phyloP scores from a whole-genome alignment of 2,329 filamentous ascomycete species.

The Fusarium sarcochroum region DNA sequence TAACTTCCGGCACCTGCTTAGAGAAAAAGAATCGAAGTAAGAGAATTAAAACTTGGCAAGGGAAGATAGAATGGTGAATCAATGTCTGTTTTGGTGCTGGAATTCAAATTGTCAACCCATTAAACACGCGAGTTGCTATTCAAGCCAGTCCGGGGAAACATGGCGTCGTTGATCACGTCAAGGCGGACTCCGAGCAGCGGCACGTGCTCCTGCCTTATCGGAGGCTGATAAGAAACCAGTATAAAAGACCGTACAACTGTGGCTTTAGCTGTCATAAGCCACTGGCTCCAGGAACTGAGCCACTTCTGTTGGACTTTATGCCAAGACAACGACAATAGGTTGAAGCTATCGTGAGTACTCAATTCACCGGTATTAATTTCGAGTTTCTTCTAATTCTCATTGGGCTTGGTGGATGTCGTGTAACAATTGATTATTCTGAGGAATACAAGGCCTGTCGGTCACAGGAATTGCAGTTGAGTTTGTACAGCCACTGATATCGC shows the following conservation, averaged over 20 bases:
- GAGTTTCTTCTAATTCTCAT: not conserved
- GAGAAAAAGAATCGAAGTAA: conserved; percentile 19
- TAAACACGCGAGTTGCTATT: conserved; percentile 39
- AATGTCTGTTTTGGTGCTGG: conserved; percentile 24
- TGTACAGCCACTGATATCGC: not conserved
- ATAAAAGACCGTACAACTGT: not conserved
- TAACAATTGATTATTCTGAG: not conserved
- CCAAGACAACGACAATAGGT: conserved; percentile 1
- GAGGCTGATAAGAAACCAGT: conserved; percentile 32
- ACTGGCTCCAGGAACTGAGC: not conserved
- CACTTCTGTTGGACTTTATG: conserved; percentile 6
- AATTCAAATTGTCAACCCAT: conserved; percentile 27
- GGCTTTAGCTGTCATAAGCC: conserved; percentile 21
- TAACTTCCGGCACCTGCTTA: conserved; percentile 4
- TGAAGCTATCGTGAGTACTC: conserved; percentile 17
- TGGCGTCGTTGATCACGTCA: conserved; percentile 47
- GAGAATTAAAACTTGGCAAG: conserved; percentile 9
- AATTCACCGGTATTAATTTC: not conserved
- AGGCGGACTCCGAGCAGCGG: conserved; percentile 40
- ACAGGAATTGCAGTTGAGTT: not conserved
- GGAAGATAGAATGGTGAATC: conserved; percentile 7
- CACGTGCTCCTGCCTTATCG: conserved; percentile 47
- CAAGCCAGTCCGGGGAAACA: conserved; percentile 38
- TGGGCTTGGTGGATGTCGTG: not conserved
- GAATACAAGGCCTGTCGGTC: not conserved